Conservation (phyloP, 805 yeast species). For the Kockiozyma suomiensis region DNA sequence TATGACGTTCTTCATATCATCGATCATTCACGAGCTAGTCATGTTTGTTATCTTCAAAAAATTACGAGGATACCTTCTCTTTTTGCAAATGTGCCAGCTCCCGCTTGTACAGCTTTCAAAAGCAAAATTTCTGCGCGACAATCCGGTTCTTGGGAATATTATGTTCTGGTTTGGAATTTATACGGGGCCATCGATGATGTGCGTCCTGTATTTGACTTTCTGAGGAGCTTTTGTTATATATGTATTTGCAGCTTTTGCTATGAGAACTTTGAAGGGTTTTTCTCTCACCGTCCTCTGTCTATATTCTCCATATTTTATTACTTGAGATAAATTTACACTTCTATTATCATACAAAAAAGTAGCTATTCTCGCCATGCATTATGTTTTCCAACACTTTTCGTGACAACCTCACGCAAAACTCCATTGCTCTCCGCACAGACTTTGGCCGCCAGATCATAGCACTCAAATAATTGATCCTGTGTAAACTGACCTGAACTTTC, state of each 20-base stretch:
- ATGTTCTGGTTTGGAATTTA: conserved; percentile 92
- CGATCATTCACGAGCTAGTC: conserved; percentile 84
- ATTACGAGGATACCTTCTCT: conserved; percentile 75
- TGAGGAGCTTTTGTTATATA: too few relatives aligned
- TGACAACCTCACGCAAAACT: conserved; percentile 52
- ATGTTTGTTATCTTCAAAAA: conserved; percentile 86
- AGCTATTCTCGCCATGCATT: conserved; percentile 12
- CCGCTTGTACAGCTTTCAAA: conserved; percentile 72
- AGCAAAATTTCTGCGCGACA: conserved; percentile 57
- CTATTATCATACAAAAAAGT: neutral
- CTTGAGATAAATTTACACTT: too few relatives aligned
- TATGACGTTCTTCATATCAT: conserved; percentile 71
- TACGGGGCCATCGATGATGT: conserved; percentile 84
- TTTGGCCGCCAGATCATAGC: conserved; percentile 55
- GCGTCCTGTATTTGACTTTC: conserved; percentile 79
- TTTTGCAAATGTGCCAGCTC: conserved; percentile 84
- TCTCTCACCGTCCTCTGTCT: too few relatives aligned
- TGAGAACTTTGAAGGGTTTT: too few relatives aligned
- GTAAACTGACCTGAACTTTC: conserved; percentile 76
- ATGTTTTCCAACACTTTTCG: conserved; percentile 4
- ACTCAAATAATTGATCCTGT: conserved; percentile 55
- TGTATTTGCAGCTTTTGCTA: too few relatives aligned
- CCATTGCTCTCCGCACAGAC: conserved; percentile 52
- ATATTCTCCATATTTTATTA: too few relatives aligned
- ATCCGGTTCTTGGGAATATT: conserved; percentile 69